Evolutionary conservation across 2,329 filamentous ascomycete species (phyloP).

Genomic region (Diaporthe helianthi): DNA sequence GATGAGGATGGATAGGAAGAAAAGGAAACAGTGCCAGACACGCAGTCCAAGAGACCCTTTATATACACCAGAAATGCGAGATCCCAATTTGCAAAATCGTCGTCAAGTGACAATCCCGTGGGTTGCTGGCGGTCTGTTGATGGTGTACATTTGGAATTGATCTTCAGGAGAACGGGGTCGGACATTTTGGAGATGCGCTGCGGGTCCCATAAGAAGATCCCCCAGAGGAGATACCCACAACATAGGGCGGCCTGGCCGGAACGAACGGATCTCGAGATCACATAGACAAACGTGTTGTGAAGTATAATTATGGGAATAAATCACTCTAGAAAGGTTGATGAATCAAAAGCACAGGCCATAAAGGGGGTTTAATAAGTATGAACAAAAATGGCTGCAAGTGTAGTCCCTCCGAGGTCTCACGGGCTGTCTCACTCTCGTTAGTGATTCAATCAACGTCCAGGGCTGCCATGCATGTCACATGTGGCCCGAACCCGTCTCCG

Average conservation of each 20-base stretch:
- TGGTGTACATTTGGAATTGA: constrained; percentile 5
- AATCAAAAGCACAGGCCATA: not conserved
- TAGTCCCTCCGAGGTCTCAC: too few species aligned
- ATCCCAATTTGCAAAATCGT: not conserved
- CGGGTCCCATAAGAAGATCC: constrained; percentile 11
- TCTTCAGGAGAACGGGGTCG: constrained; percentile 12
- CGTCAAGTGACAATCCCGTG: not conserved
- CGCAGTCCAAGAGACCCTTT: not conserved
- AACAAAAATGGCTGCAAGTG: not conserved
- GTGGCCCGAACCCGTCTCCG: not conserved
- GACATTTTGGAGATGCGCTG: constrained; percentile 11
- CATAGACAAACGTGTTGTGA: not conserved
- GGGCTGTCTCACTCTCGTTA: too few species aligned
- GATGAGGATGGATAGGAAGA: constrained; percentile 3
- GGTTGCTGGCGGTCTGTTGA: not conserved
- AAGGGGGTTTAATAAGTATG: not conserved
- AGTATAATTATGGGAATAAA: not conserved
- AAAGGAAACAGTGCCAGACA: not conserved
- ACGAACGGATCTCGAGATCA: not conserved
- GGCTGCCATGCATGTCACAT: too few species aligned
- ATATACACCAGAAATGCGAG: constrained; percentile 1
- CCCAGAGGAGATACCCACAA: constrained; percentile 12
- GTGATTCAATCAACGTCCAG: too few species aligned
- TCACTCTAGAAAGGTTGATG: not conserved
- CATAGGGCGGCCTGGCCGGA: not conserved